phyloP scores from a whole-genome alignment of 2,329 filamentous ascomycete genomes.

The Ilyonectria sp. region DNA sequence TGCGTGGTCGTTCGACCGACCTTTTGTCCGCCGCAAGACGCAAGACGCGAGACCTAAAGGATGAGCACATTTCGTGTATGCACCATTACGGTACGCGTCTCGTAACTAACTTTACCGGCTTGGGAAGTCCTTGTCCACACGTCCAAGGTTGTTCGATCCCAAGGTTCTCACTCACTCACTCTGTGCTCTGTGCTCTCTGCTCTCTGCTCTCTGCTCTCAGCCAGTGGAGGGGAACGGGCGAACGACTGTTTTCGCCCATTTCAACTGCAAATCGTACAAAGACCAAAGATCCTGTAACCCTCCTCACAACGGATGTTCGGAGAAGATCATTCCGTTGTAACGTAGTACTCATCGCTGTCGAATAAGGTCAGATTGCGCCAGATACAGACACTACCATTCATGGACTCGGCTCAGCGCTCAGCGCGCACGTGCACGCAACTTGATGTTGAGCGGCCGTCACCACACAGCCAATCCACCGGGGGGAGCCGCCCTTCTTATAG shows the following conservation, averaged over 20 bases:
- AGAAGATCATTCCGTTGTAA: neutral
- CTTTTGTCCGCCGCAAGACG: conserved; percentile 7
- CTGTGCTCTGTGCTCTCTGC: neutral
- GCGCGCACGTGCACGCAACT: conserved; percentile 1
- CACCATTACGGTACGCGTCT: neutral
- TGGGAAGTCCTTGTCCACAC: neutral
- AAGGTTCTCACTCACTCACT: neutral
- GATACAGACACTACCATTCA: neutral
- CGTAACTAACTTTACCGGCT: neutral
- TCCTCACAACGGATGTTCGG: neutral
- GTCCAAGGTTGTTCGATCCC: neutral
- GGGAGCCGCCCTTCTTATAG: conserved; percentile 19
- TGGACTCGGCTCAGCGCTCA: neutral
- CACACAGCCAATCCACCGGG: conserved; percentile 2
- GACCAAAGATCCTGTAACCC: neutral
- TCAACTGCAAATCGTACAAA: neutral
- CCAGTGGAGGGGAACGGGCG: neutral
- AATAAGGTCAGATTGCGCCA: neutral
- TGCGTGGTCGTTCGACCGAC: conserved; percentile 33
- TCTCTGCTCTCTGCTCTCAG: neutral
- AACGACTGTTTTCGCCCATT: neutral
- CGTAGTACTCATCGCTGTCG: neutral
- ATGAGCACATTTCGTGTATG: neutral
- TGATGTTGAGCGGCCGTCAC: conserved; percentile 6
- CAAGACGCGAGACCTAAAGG: neutral